These are phyloP conservation scores for Russula sp. DNA, from an alignment of 768 basidiomycete genomes.

Conservation along the genomic window DNA sequence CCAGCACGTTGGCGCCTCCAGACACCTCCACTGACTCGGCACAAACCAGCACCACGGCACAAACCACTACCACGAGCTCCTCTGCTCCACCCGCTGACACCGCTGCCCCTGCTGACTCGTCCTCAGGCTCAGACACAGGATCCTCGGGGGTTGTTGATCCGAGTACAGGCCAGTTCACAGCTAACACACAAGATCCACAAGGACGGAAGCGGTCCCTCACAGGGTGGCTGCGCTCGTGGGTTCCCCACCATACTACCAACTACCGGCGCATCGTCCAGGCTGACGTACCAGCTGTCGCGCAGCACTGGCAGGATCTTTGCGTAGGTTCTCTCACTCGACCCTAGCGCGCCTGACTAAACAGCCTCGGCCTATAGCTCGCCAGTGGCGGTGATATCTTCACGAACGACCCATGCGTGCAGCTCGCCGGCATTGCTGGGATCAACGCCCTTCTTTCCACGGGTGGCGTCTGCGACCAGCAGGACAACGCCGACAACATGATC, in stretches of 20 bases:
- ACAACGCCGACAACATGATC: slow-evolving; percentile 46
- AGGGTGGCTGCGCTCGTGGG: neutral
- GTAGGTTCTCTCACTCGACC: slow-evolving; percentile 1
- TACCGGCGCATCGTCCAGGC: slow-evolving; percentile 30
- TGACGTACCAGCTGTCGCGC: slow-evolving; percentile 36
- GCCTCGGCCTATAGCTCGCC: slow-evolving; percentile 20
- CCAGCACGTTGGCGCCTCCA: neutral
- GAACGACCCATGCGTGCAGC: slow-evolving; percentile 37
- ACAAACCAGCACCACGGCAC: neutral
- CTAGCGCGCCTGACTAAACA: neutral
- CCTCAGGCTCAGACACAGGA: neutral
- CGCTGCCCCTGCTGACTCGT: neutral
- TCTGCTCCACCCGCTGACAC: neutral
- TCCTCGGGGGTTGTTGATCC: neutral
- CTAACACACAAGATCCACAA: slow-evolving; percentile 1
- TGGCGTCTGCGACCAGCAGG: slow-evolving; percentile 45
- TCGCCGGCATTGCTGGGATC: slow-evolving; percentile 38
- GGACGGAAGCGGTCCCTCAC: slow-evolving; percentile 14
- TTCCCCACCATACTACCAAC: neutral
- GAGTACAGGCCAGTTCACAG: slow-evolving; percentile 2
- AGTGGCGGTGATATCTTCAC: slow-evolving; percentile 41
- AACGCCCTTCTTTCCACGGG: slow-evolving; percentile 42
- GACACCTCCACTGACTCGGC: neutral
- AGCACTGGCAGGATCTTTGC: slow-evolving; percentile 43
- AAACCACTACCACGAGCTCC: neutral